Evolutionary conservation across 805 yeast species (phyloP).

Genomic region (Candida peoriensis): DNA sequence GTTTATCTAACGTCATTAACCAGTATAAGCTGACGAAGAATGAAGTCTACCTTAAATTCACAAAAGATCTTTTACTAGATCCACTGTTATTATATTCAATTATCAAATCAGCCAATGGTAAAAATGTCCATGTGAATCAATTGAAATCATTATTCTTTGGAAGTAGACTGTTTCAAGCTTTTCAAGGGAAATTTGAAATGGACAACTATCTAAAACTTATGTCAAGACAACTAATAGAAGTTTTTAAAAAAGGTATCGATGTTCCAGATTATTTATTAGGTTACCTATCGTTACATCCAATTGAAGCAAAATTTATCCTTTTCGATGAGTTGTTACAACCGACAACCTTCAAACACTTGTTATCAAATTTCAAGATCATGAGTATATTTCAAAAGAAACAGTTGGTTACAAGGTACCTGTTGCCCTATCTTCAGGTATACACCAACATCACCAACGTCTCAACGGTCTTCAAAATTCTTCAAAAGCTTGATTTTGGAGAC

Average conservation of each 20-base stretch:
- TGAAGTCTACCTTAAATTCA: conserved; percentile 16
- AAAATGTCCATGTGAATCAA: conserved; percentile 11
- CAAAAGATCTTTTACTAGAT: conserved; percentile 18
- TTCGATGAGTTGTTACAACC: conserved; percentile 14
- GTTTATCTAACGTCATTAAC: conserved; percentile 16
- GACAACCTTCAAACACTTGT: conserved; percentile 5
- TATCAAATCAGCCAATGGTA: conserved; percentile 6
- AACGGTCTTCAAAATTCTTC: conserved; percentile 10
- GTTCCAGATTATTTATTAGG: conserved; percentile 13
- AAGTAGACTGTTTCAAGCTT: conserved; percentile 19
- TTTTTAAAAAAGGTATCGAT: conserved; percentile 1
- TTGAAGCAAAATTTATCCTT: conserved; percentile 14
- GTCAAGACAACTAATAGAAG: conserved; percentile 14
- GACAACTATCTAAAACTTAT: conserved; percentile 12
- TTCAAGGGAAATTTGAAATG: conserved; percentile 18
- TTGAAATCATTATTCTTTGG: conserved; percentile 21
- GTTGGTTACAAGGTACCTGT: conserved; percentile 12
- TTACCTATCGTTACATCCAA: conserved; percentile 21
- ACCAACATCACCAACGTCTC: conserved; percentile 6
- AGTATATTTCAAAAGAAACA: conserved; percentile 13
- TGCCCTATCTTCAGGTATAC: conserved; percentile 13
- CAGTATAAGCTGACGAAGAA: conserved; percentile 20
- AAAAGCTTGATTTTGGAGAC: conserved; percentile 2
- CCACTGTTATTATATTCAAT: conserved; percentile 8
- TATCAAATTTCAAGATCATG: conserved; percentile 3